A percentile compares a stretch with the other conserved stretches of the same genome.
These are phyloP conservation scores for Talaromyces adpressus DNA, from an alignment of 495 filamentous ascomycete species.

Conservation along the genomic window DNA sequence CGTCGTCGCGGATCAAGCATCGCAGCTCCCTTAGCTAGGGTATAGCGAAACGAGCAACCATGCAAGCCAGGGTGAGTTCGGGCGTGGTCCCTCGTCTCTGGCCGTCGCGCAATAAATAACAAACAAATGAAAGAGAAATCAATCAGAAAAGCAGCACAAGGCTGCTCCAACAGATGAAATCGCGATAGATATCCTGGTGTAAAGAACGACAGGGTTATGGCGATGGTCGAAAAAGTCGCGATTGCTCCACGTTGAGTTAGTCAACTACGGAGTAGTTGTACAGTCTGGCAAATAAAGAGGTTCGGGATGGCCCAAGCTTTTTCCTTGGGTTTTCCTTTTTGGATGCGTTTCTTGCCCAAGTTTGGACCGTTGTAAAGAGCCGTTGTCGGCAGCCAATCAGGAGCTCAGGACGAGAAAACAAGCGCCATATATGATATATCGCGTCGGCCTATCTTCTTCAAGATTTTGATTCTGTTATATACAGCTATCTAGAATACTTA, in stretches of 20 bases:
- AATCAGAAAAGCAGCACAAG: neutral
- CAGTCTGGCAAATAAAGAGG: neutral
- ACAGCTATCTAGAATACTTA: neutral
- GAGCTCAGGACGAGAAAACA: slow-evolving; percentile 6
- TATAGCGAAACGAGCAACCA: neutral
- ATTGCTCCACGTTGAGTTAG: neutral
- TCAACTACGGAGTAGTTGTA: too few species aligned
- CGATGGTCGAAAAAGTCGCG: neutral
- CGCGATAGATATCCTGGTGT: neutral
- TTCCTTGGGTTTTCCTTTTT: neutral
- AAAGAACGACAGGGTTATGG: neutral
- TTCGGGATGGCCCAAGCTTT: slow-evolving; percentile 5
- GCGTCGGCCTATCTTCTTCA: neutral
- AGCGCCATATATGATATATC: neutral
- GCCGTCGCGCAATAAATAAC: neutral
- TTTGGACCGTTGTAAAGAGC: neutral
- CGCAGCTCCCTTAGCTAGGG: neutral
- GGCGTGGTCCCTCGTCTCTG: neutral
- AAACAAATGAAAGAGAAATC: neutral
- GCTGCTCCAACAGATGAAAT: neutral
- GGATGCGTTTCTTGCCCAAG: neutral
- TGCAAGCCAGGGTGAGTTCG: neutral
- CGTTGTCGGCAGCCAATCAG: slow-evolving; percentile 6
- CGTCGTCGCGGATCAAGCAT: slow-evolving; percentile 7
- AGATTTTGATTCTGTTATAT: neutral